Evolutionary conservation across 2,329 filamentous ascomycete genomes (phyloP).

Genomic region (Gyromitra esculenta): DNA sequence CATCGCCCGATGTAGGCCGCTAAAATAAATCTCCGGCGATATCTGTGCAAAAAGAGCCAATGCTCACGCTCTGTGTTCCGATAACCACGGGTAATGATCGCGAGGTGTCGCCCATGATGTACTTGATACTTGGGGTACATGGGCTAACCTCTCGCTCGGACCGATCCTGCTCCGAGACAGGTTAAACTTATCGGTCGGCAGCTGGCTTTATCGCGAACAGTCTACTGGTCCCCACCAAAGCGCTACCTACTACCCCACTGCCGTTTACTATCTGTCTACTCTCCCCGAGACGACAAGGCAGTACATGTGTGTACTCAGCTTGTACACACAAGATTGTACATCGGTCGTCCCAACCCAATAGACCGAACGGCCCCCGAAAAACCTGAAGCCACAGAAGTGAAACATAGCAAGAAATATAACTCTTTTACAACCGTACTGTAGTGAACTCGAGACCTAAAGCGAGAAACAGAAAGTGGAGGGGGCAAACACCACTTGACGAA

Average conservation of each 20-base stretch:
- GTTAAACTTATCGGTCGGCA: slow-evolving; percentile 40
- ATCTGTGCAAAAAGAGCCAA: slow-evolving; percentile 41
- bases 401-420: slow-evolving; percentile 29
- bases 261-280: slow-evolving; percentile 25
- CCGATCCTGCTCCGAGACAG: slow-evolving; percentile 40
- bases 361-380: slow-evolving; percentile 23
- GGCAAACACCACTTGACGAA: slow-evolving; percentile 25
- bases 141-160: slow-evolving; percentile 34
- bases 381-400: slow-evolving; percentile 24
- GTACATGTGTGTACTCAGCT: slow-evolving; percentile 38
- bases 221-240: slow-evolving; percentile 30
- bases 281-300: slow-evolving; percentile 9
- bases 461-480: slow-evolving; percentile 15
- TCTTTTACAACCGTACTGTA: slow-evolving; percentile 19
- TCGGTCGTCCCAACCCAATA: slow-evolving; percentile 27
- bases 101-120: slow-evolving; percentile 36
- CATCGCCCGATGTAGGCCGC: slow-evolving; percentile 48
- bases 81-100: slow-evolving; percentile 44
- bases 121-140: slow-evolving; percentile 47
- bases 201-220: slow-evolving; percentile 33
- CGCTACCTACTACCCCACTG: slow-evolving; percentile 17
- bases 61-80: slow-evolving; percentile 28
- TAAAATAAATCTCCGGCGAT: slow-evolving; percentile 52
- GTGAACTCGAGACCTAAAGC: background rate
- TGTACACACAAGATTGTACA: slow-evolving; percentile 15